Evolutionary conservation across 495 filamentous ascomycete genomes (phyloP), one percentile per base, ranked within the genome.

Genomic region (Penicillium coprophilum): DNA sequence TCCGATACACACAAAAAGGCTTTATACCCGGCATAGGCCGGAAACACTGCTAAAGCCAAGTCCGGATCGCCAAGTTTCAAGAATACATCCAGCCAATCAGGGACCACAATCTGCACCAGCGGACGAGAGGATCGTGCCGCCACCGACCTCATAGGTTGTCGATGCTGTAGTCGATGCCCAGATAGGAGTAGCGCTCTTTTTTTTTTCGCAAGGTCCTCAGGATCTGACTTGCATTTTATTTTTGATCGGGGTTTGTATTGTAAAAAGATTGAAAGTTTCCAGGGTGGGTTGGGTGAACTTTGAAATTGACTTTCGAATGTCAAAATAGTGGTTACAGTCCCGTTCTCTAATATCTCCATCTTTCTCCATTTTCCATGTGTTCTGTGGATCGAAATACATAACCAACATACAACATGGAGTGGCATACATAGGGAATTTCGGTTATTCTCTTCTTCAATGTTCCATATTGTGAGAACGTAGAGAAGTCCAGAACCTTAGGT

Each of bases 61-160:
- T 64, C 56, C 60, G 65, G 65, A 68, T 68, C 65, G 57, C 55
- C 65, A 53, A 64, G 66, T 69, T 69, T 66, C 66, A 69, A 56
- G 41, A 58, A 53, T 20, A 24, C 20, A n/a, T 19, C 32, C 11
- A 32, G 39, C 66, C 63, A 69, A 66, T 69, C 56, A 62, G 9
- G 21, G 13, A 6, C 3, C 19, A 28, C 23, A 24, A 48, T 23
- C 30, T 30, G 28, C 50, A 45, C 41, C 21, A 59, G 48, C 36
- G 49, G 56, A 55, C 19, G 56, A 66, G 60, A 64, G 63, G 56
- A 66, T 63, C 44, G 52, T 15, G 43, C 47, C 63, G 61, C 66
- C 66, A 69, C 66, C 57, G 56, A 66, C 63, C 63, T 69, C 66
- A 69, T 69, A 64, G 53, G 47, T 23, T 45, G 28, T 31, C 32